Base-by-base conservation (phyloP, 2,329 filamentous ascomycete genomes). In the Venturia nashicola region DNA sequence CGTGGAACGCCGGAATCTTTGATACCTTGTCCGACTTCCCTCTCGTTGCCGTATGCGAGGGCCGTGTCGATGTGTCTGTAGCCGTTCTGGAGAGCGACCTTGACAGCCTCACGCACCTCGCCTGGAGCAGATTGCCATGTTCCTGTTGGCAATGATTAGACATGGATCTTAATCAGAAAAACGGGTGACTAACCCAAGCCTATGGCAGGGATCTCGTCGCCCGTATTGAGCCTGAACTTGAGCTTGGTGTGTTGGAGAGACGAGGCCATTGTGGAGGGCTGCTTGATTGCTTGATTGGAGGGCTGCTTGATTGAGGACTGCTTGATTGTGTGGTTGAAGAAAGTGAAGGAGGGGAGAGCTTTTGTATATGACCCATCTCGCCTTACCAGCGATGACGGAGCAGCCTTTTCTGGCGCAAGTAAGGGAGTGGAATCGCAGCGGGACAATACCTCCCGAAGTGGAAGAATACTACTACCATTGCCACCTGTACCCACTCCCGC, bases 1-100 rank as follows among this genome's bases (percentile, higher is more conserved):
- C 88, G 83, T 5, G 86, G 82, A 1, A 90, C 76, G 61, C 83
- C 82, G 34, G 82, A 82, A 61, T 84, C 81, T 73, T 86, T 85
- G 78, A 91, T 90, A 61, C 87, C 88, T 40, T 79, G 77, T 65
- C 88, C 89, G 32, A 91, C 83, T 72, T 91, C 88, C 67, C 81
- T 75, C 74, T 92, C 89, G 76, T 93, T 94, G 73, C 85, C 86
- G 74, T 94, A 94, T 61, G 86, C 88, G 66, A 87, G 81, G 60
- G 89, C 88, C 54, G 87, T 90, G 76, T 89, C 87, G 72, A 91
- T 87, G 76, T 90, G 88, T 44, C 86, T 83, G 77, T 91, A 91
- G 65, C 89, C 89, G 54, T 78, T 76, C 66, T 79, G 79, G 36
- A 91, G 80, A 34, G 88, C 88, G 43, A 79, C 79, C 75, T 89